phyloP scores from a whole-genome alignment of 352 stramenopile species.

The Aphanomyces stellatus region DNA sequence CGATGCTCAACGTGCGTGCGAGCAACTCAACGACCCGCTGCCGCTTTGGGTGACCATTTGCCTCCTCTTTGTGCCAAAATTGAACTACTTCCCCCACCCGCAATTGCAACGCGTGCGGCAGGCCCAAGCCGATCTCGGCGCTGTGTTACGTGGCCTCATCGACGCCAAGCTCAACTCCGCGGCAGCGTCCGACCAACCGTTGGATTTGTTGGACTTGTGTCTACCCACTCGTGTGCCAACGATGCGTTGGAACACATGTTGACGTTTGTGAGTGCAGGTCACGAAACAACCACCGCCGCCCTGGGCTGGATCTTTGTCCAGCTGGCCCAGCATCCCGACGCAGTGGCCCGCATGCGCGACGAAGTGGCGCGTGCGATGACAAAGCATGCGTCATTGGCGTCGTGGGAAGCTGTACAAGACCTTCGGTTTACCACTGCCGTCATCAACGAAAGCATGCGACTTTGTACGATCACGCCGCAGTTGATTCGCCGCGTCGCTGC shows the following conservation, averaged over 20 bases:
- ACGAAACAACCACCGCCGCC: background rate
- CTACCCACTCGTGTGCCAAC: background rate
- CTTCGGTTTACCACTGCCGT: slow-evolving; percentile 36
- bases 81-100: no score
- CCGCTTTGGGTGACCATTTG: no score
- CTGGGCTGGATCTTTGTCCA: background rate
- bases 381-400: slow-evolving; percentile 25
- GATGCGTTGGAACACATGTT: background rate
- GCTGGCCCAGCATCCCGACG: background rate
- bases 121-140: no score
- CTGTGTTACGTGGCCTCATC: no score
- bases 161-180: no score
- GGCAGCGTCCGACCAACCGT: background rate
- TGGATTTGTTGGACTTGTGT: background rate
- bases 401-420: slow-evolving; percentile 28
- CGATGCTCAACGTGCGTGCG: no score
- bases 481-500: slow-evolving; percentile 1
- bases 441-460: slow-evolving; percentile 33
- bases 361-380: slow-evolving; percentile 26
- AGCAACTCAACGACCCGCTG: no score
- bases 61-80: no score
- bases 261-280: slow-evolving; percentile 28
- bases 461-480: slow-evolving; percentile 26
- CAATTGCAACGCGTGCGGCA: no score
- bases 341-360: background rate